Percentiles rank a stretch among this genome's conserved stretches.
These are phyloP conservation scores for Fusarium pilosicola DNA, from an alignment of 2,329 filamentous ascomycete genomes.

Conservation along the genomic window DNA sequence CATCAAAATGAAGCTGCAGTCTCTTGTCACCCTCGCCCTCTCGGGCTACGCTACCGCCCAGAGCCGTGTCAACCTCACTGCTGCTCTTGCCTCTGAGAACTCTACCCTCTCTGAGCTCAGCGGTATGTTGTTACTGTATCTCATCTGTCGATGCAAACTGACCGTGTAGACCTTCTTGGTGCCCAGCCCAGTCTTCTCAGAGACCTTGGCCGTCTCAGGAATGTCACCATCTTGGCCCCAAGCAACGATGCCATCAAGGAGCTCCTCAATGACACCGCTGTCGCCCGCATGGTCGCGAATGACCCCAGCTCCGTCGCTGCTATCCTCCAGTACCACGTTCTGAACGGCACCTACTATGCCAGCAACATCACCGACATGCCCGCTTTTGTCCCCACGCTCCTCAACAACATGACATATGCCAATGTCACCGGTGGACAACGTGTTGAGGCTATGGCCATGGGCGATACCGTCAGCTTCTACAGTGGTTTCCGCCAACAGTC, in stretches of 20 bases:
- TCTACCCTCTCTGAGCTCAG: conserved; percentile 42
- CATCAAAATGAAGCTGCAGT: conserved; percentile 38
- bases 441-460: conserved; percentile 52
- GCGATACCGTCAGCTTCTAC: conserved; percentile 58
- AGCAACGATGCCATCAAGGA: conserved; percentile 63
- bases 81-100: conserved; percentile 42
- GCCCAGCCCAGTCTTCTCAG: conserved; percentile 39
- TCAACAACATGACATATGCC: conserved; percentile 55
- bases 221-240: conserved; percentile 61
- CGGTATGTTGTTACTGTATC: conserved; percentile 11
- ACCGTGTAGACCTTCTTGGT: conserved; percentile 37
- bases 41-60: conserved; percentile 36
- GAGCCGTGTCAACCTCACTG: conserved; percentile 36
- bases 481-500: conserved; percentile 53
- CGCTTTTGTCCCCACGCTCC: conserved; percentile 52
- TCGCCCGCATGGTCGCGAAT: conserved; percentile 52
- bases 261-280: conserved; percentile 57
- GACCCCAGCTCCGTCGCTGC: conserved; percentile 52
- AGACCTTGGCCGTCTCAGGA: conserved; percentile 20
- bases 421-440: conserved; percentile 57
- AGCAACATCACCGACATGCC: conserved; percentile 47
- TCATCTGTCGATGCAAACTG: not conserved
- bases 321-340: conserved; percentile 68
- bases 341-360: conserved; percentile 56
- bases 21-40: conserved; percentile 32